Percentiles rank a stretch among this genome's conserved stretches.
Conservation (phyloP, 345 rosid species). For the Lepidium didymum region DNA sequence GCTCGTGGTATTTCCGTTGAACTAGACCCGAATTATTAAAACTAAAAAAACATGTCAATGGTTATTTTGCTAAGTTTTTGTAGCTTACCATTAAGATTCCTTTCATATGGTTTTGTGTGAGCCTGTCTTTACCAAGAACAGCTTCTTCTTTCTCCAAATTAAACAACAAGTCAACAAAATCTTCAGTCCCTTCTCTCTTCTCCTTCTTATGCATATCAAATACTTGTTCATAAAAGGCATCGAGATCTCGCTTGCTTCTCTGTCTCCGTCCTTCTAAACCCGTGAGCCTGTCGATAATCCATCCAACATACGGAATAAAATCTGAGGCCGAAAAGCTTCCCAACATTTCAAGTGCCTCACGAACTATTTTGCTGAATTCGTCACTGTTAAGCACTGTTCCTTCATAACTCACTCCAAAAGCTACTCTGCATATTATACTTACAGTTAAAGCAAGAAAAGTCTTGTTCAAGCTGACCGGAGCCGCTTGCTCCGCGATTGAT, state of each 20-base stretch:
- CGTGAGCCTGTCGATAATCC: slow-evolving; percentile 35
- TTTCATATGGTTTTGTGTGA: slow-evolving; percentile 25
- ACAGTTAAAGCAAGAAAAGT: slow-evolving; percentile 21
- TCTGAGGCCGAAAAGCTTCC: slow-evolving; percentile 36
- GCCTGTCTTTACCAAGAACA: slow-evolving; percentile 2
- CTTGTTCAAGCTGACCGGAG: slow-evolving; percentile 20
- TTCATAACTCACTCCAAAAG: slow-evolving; percentile 36
- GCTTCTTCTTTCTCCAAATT: slow-evolving; percentile 22
- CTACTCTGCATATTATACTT: slow-evolving; percentile 31
- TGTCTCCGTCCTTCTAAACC: slow-evolving; percentile 27
- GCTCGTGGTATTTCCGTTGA: too few species aligned
- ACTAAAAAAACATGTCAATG: too few species aligned
- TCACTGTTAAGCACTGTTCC: slow-evolving; percentile 21
- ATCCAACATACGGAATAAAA: slow-evolving; percentile 33
- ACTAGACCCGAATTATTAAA: too few species aligned
- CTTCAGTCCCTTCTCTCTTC: slow-evolving; percentile 19
- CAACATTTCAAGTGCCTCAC: slow-evolving; percentile 26
- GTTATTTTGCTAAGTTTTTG: not conserved
- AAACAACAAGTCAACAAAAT: slow-evolving; percentile 26
- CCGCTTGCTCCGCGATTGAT: slow-evolving; percentile 9
- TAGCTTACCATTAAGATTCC: slow-evolving; percentile 24
- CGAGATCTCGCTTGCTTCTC: slow-evolving; percentile 25
- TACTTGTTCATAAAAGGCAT: slow-evolving; percentile 32
- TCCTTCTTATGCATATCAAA: slow-evolving; percentile 37
- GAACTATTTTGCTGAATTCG: slow-evolving; percentile 24